These are phyloP conservation scores for Xerocomus potaroensis DNA, from an alignment of 768 basidiomycete genomes.

Conservation along the genomic window DNA sequence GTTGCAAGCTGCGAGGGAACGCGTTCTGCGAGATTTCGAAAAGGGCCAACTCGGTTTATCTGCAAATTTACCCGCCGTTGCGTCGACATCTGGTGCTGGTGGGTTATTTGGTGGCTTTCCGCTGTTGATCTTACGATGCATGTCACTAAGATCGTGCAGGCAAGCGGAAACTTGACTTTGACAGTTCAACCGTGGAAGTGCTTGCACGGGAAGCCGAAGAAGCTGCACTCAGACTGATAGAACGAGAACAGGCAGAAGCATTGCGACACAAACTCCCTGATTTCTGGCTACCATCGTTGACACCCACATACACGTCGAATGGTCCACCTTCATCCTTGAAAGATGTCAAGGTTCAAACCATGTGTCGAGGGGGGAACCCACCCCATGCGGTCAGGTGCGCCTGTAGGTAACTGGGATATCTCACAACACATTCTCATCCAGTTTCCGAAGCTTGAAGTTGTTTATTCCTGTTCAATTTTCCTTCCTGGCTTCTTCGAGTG, in stretches of 20 bases:
- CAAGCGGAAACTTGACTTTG: conserved; percentile 87
- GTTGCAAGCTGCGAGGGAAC: conserved; percentile 73
- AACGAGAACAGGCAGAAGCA: conserved; percentile 80
- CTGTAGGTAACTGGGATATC: not conserved
- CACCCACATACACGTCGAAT: conserved; percentile 69
- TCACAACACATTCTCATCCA: conserved; percentile 7
- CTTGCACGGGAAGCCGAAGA: conserved; percentile 84
- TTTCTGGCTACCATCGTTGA: conserved; percentile 94
- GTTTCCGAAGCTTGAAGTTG: conserved; percentile 62
- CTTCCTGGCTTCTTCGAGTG: conserved; percentile 37
- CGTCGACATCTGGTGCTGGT: conserved; percentile 39
- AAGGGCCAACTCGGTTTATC: conserved; percentile 75
- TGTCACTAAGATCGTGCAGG: conserved; percentile 47
- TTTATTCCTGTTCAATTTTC: conserved; percentile 81
- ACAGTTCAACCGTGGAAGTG: conserved; percentile 62
- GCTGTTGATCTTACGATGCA: not conserved
- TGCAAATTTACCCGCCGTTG: conserved; percentile 29
- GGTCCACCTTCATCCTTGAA: conserved; percentile 62
- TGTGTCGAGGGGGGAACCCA: conserved; percentile 79
- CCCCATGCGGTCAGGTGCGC: conserved; percentile 76
- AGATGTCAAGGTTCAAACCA: conserved; percentile 83
- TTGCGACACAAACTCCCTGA: conserved; percentile 89
- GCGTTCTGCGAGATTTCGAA: conserved; percentile 89
- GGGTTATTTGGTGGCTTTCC: conserved; percentile 10
- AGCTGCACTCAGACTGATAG: conserved; percentile 76